phyloP scores from a whole-genome alignment of 805 yeast genomes.

The Naumovozyma baii region DNA sequence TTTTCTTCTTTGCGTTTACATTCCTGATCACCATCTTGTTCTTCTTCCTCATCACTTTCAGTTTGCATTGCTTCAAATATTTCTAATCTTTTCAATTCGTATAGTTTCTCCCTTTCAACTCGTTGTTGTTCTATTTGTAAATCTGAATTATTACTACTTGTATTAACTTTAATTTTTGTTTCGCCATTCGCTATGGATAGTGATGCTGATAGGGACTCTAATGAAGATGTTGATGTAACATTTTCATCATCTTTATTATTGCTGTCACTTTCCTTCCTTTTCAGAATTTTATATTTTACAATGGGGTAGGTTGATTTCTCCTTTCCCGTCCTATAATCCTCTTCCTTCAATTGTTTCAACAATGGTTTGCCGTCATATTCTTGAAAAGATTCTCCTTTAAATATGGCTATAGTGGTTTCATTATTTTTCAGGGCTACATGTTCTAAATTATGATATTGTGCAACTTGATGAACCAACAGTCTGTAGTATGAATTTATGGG shows the following conservation, averaged over 20 bases:
- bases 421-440: conserved; percentile 44
- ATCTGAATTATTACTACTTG: background rate
- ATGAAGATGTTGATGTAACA: background rate
- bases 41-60: too few species aligned
- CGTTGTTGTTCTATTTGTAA: conserved; percentile 5
- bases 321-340: background rate
- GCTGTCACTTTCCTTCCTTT: background rate
- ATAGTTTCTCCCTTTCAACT: conserved; percentile 35
- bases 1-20: background rate
- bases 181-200: too few species aligned
- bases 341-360: conserved; percentile 14
- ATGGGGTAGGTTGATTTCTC: background rate
- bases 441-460: conserved; percentile 54
- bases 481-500: conserved; percentile 64
- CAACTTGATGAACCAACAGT: conserved; percentile 57
- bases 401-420: conserved; percentile 39
- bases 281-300: background rate
- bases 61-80: conserved; percentile 28
- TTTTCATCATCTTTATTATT: background rate
- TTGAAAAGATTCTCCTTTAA: conserved; percentile 28
- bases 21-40: conserved; percentile 12
- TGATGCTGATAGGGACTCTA: too few species aligned
- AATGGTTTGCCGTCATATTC: conserved; percentile 8
- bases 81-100: conserved; percentile 34
- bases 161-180: too few species aligned